These are phyloP conservation scores for Malassezia arunalokei DNA, from an alignment of 1,284 basidiomycete species.

Conservation along the genomic window DNA sequence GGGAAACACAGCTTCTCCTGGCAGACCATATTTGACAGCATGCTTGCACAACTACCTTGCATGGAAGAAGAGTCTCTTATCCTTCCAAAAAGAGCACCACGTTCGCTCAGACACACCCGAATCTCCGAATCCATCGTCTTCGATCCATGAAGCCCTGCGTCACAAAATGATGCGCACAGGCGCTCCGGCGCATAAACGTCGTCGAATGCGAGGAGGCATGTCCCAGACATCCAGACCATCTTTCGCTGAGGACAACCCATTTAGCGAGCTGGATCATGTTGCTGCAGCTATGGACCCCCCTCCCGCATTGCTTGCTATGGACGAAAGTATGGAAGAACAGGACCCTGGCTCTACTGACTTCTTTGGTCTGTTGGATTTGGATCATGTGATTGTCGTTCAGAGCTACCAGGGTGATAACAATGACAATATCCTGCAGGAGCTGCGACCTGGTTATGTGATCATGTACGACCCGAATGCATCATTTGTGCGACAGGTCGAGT, in stretches of 20 bases:
- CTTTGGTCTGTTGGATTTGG: conserved; percentile 68
- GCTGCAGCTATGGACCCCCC: background rate
- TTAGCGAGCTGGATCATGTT: background rate
- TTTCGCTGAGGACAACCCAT: background rate
- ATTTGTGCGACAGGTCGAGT: conserved; percentile 84
- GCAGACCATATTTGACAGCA: background rate
- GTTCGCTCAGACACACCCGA: background rate
- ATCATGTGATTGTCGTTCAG: conserved; percentile 71
- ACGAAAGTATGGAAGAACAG: background rate
- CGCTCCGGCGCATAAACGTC: conserved; percentile 44
- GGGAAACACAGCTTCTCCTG: background rate
- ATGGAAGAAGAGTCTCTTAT: conserved; percentile 63
- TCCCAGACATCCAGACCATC: background rate
- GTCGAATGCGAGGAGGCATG: conserved; percentile 25
- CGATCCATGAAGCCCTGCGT: conserved; percentile 28
- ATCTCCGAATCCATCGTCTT: background rate
- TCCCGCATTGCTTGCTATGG: no score
- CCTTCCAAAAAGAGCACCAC: background rate
- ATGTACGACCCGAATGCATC: conserved; percentile 82
- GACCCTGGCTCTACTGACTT: conserved; percentile 46
- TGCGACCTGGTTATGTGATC: conserved; percentile 80
- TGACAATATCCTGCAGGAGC: conserved; percentile 72
- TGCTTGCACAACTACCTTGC: conserved; percentile 58
- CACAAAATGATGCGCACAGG: conserved; percentile 28
- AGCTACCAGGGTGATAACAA: conserved; percentile 86